Base-by-base conservation (phyloP, 345 rosid species). In the Toxicodendron radicans region DNA sequence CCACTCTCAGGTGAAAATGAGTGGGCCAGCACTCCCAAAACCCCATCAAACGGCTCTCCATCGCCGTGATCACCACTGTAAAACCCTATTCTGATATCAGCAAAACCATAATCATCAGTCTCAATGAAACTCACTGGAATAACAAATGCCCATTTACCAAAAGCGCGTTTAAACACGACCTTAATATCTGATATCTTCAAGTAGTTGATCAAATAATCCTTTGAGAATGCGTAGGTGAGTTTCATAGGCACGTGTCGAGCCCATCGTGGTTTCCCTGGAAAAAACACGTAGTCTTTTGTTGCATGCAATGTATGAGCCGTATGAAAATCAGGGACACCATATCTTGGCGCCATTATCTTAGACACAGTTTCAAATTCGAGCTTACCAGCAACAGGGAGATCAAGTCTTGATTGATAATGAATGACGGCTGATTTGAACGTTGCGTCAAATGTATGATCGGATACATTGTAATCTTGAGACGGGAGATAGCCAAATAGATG, bases 21-120 rank as follows among this genome's bases (percentile, higher is more conserved):
- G 48, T 89, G 97, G 0, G 94, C 98, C 61, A 86, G 66, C 27
- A 94, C 88, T 5, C 97, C 98, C 7, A 89, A 78, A 18, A 88
- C 91, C 8, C 97, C 98, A 76, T 94, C 98, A 30, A 92, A 94
- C 27, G 97, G 84, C 75, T 94, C 90, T 13, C 97, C 97, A 24
- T 92, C 97, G 7, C 97, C 97, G 79, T 92, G 97, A 61, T 94
- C 97, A 0, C 97, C 97, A 30, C 74, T 53, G 76, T 88, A 92
- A 71, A 91, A 94, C 64, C 93, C 97, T 66, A 92, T 89, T 58
- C 80, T 91, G 54, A 92, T 92, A 72, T 94, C 95, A 2, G 97
- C 89, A 27, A 70, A 81, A 27, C 74, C 84, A 70, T 89, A 91
- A 38, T 88, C 95, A 4, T 75, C 82, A 0, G 86, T 75, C 70